These are phyloP conservation scores for Populus nigra DNA, from an alignment of 345 rosid genomes.

Conservation along the genomic window DNA sequence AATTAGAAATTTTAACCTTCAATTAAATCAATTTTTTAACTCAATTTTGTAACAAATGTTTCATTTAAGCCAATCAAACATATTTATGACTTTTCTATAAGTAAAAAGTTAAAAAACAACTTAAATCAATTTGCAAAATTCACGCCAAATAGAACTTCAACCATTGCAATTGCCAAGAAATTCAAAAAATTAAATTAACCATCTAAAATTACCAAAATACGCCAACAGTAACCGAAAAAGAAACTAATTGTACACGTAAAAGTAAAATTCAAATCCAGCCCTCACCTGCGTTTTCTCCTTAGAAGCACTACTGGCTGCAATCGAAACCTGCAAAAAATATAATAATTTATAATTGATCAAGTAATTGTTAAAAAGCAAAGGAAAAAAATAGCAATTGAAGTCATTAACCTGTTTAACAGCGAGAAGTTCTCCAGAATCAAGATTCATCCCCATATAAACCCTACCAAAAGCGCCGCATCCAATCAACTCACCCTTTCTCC, in stretches of 20 bases:
- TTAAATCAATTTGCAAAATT: too few relatives aligned
- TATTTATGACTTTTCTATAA: too few relatives aligned
- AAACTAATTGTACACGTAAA: not conserved
- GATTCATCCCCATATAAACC: conserved; percentile 40
- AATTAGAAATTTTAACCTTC: too few relatives aligned
- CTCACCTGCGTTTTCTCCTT: conserved; percentile 72
- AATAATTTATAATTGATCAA: not conserved
- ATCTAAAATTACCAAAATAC: not conserved
- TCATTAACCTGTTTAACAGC: conserved; percentile 33
- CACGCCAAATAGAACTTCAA: too few relatives aligned
- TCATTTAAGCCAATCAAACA: too few relatives aligned
- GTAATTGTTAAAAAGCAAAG: not conserved
- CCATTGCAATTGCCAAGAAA: not conserved
- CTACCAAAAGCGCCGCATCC: conserved; percentile 34
- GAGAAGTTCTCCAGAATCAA: conserved; percentile 37
- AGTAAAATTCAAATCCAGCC: not conserved
- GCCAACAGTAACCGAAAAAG: not conserved
- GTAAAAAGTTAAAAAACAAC: too few relatives aligned
- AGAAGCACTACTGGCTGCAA: conserved; percentile 58
- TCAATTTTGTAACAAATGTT: too few relatives aligned
- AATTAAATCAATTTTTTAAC: too few relatives aligned
- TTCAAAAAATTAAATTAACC: not conserved
- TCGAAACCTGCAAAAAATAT: conserved; percentile 44
- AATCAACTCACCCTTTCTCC: conserved; percentile 39
- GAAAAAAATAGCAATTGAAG: not conserved